Conservation (phyloP, 805 yeast genomes). For the Cyberlindnera maclurae region DNA sequence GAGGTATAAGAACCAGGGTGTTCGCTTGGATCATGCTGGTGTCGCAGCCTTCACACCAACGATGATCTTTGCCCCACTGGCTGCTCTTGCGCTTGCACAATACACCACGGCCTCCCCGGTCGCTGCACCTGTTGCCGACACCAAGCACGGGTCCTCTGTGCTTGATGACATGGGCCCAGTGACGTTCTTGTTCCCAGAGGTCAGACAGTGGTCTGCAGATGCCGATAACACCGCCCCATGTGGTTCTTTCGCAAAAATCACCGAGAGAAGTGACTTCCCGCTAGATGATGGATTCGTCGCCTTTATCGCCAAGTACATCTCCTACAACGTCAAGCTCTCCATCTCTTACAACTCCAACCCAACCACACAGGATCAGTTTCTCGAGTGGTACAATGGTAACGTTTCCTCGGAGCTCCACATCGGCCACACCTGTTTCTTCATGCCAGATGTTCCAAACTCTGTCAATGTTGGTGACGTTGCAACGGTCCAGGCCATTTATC, state of each 20-base stretch:
- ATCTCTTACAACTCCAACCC: slow-evolving; percentile 36
- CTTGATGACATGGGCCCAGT: slow-evolving; percentile 24
- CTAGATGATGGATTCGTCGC: slow-evolving; percentile 41
- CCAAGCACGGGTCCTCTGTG: slow-evolving; percentile 23
- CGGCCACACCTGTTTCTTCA: slow-evolving; percentile 40
- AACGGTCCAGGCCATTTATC: slow-evolving; percentile 37
- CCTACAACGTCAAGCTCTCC: slow-evolving; percentile 33
- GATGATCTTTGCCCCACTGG: slow-evolving; percentile 9
- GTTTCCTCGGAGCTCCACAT: slow-evolving; percentile 33
- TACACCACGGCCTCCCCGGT: slow-evolving; percentile 18
- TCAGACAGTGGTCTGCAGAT: slow-evolving; percentile 40
- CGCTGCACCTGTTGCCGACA: slow-evolving; percentile 17
- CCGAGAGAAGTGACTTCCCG: slow-evolving; percentile 39
- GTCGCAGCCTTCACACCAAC: neutral
- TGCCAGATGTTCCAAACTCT: slow-evolving; percentile 35
- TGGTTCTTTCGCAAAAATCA: slow-evolving; percentile 30
- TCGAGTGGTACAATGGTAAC: slow-evolving; percentile 32
- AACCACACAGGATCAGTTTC: slow-evolving; percentile 32
- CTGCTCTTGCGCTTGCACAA: slow-evolving; percentile 13
- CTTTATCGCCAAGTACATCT: slow-evolving; percentile 34
- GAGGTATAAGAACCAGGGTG: no score
- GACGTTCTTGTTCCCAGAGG: slow-evolving; percentile 33
- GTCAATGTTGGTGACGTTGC: slow-evolving; percentile 34
- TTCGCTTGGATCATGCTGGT: no score
- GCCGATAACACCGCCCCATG: slow-evolving; percentile 40